Base-by-base conservation (phyloP, 139 green algal genomes). In the Eudorina sp. region DNA sequence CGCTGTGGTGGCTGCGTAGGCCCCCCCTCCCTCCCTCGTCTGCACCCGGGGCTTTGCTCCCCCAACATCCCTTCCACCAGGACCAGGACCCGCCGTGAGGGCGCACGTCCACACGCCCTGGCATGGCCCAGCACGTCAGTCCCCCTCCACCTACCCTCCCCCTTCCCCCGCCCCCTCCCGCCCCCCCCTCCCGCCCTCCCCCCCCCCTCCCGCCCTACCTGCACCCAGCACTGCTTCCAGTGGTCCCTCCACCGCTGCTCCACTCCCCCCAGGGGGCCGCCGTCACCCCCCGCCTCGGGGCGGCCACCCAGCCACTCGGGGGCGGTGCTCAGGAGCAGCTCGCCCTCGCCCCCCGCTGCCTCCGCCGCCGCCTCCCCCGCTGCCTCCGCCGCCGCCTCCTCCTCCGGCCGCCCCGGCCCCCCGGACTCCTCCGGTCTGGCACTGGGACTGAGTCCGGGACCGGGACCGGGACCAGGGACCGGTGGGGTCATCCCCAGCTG, bases 201-300 rank as follows among this genome's bases (percentile, higher is more conserved):
- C 6, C 68, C 68, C 36, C 36, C 36, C 3, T 13, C 48, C 9
- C 29, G 16, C 34, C 68, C 5, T 53, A 95, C 41, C 68, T 85
- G 81, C 27, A 72, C 53, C 91, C 91, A 95, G 88, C 91, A 94
- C 68, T 93, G 90, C 70, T 92, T 93, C 93, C 93, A 95, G 68
- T 95, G 93, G 75, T 94, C 91, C 40, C 92, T 66, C 92, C 92
- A 95, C n/a, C 85, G 48, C 60, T 95, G 92, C 48, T 19, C 5
- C 36, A 78, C 45, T 1, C 78, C 64, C 31, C 60, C 75, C 23
- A 81, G 53, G 25, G 53, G 60, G 21, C 83, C 83, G 13, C 41
- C 83, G 76, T 89, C 69, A 29, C 51, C 46, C 45, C 83, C 45
- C 29, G 48, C 68, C 48, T 64, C 83, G 18, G 9, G 25, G 13